Base-by-base conservation (phyloP, 768 basidiomycete species). In the Phaffia australis region DNA sequence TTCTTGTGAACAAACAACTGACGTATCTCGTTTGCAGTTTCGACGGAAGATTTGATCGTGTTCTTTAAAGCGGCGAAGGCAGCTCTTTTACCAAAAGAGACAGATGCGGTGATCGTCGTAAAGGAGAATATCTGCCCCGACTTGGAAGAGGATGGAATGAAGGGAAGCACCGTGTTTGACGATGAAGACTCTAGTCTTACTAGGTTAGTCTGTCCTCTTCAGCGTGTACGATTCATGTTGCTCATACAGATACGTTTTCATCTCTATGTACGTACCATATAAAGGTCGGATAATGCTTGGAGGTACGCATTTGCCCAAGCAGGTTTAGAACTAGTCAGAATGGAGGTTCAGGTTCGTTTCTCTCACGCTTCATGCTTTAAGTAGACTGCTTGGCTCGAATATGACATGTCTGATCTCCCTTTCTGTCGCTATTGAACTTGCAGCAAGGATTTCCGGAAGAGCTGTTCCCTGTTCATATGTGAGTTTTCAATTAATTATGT, bases 41-140 rank as follows among this genome's bases (percentile, higher is more conserved):
- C 63, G 85, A 93, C 74, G 30, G 73, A 74, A 9, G 88, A 94
- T 74, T 82, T 97, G 27, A 81, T 89, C 30, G 75, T 78, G 1
- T 97, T 97, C 78, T 80, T 97, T 70, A 78, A 80, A 70, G 79
- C 84, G 56, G 81, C 85, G 69, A 80, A 80, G 56, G 77, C 76
- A 2, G 83, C 89, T 0, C 74, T 97, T 65, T 79, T 85, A n/a
- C 46, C 65, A 21, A 51, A 59, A 25, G 25, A 56, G 35, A 60
- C 63, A 23, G 66, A 67, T 60, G 59, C 73, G 63, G 68, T 88
- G 49, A 86, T 98, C 62, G 80, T 97, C 18, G 85, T 93, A 55
- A 99, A 99, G 76, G 94, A 99, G 78, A 95, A 95, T 73, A 71
- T 87, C 21, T 94, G 90, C 73, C 74, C 79, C 1, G 85, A 93